Conservation (phyloP, 2,329 filamentous ascomycete genomes). For the Grosmannia huntii region DNA sequence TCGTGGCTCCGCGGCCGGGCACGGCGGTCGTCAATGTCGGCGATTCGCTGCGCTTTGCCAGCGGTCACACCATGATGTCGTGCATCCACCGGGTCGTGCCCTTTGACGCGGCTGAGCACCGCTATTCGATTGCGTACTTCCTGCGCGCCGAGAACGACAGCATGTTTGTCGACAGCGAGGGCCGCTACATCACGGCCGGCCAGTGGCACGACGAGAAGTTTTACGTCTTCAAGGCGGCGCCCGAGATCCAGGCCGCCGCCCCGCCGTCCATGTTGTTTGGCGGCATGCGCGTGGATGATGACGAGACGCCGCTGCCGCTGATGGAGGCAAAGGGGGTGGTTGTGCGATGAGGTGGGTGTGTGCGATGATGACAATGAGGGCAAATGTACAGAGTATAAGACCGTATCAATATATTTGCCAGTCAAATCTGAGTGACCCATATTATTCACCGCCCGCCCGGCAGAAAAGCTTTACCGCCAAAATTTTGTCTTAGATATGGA, state of each 20-base stretch:
- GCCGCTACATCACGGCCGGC: constrained; percentile 37
- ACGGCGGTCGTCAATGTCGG: constrained; percentile 45
- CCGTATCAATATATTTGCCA: too few species aligned
- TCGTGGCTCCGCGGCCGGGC: constrained; percentile 37
- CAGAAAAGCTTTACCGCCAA: constrained; percentile 13
- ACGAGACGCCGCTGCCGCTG: constrained; percentile 5
- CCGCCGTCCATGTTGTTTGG: constrained; percentile 35
- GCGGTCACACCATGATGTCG: constrained; percentile 38
- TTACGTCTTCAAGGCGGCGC: constrained; percentile 28
- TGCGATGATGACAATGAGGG: too few species aligned
- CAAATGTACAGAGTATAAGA: too few species aligned
- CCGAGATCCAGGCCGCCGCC: constrained; percentile 28
- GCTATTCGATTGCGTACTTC: constrained; percentile 48
- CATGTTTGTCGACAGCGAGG: constrained; percentile 42
- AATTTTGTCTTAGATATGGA: constrained; percentile 1
- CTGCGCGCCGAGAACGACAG: constrained; percentile 42
- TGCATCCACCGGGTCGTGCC: constrained; percentile 47
- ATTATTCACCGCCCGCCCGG: constrained; percentile 13
- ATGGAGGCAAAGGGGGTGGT: background rate
- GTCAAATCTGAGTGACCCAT: too few species aligned
- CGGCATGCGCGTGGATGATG: constrained; percentile 33
- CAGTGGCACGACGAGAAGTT: constrained; percentile 44
- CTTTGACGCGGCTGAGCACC: constrained; percentile 36
- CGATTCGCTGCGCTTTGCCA: constrained; percentile 44
- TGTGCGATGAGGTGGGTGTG: too few species aligned